Evolutionary conservation across 768 basidiomycete species (phyloP).

Genomic region (Naganishia randhawae): DNA sequence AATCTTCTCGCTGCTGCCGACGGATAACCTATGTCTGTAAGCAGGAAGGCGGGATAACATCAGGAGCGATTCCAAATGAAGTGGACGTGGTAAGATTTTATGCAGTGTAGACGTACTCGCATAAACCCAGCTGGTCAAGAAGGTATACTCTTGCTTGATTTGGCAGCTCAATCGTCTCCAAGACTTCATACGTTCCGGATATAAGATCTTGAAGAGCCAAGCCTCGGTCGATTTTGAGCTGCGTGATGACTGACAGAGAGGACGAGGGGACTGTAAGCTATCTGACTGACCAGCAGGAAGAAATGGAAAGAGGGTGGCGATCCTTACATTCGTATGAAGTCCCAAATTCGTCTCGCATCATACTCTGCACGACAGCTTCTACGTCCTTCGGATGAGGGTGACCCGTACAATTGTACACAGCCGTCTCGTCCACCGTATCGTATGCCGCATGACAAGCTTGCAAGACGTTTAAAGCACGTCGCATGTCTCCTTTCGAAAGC

Average conservation of each 20-base stretch:
- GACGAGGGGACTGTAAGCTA: background rate
- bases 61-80: background rate
- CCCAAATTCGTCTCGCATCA: constrained; percentile 94
- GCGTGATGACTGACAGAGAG: constrained; percentile 65
- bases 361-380: constrained; percentile 84
- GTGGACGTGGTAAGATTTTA: too few relatives aligned
- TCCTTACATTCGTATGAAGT: constrained; percentile 63
- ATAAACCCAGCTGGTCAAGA: constrained; percentile 87
- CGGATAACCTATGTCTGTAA: constrained; percentile 77
- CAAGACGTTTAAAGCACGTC: constrained; percentile 87
- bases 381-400: constrained; percentile 94
- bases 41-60: background rate
- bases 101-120: constrained; percentile 77
- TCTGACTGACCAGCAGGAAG: background rate
- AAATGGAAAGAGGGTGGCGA: background rate
- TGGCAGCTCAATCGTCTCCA: constrained; percentile 80
- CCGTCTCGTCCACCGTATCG: constrained; percentile 76
- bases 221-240: constrained; percentile 84
- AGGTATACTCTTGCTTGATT: constrained; percentile 83
- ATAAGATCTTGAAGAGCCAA: constrained; percentile 92
- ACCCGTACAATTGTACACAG: constrained; percentile 94
- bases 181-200: constrained; percentile 82
- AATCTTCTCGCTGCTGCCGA: constrained; percentile 82
- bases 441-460: constrained; percentile 99
- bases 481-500: constrained; percentile 94